Conservation (phyloP, 2,329 filamentous ascomycete species). For the Monosporascus cannonballus region DNA sequence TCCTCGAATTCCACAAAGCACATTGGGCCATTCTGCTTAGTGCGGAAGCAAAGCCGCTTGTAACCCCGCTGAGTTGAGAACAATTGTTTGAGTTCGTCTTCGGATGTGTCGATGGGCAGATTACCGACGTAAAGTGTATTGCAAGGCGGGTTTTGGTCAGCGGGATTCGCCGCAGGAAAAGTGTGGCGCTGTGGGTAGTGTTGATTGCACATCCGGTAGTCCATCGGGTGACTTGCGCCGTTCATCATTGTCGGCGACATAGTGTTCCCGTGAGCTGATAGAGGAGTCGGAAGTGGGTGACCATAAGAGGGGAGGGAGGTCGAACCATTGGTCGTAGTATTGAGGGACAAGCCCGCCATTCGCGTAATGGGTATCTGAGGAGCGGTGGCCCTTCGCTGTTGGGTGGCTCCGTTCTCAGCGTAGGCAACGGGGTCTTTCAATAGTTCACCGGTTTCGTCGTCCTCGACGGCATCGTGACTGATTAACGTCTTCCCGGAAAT, state of each 20-base stretch:
- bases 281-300: conserved; percentile 28
- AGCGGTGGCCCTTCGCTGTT: conserved; percentile 62
- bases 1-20: conserved; percentile 99
- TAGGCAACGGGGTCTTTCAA: conserved; percentile 67
- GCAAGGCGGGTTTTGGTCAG: conserved; percentile 94
- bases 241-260: conserved; percentile 54
- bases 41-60: conserved; percentile 89
- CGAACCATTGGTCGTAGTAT: conserved; percentile 54
- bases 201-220: conserved; percentile 49
- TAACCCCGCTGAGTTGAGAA: conserved; percentile 94
- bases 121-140: conserved; percentile 99
- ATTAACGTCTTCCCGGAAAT: conserved; percentile 67
- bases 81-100: conserved; percentile 89
- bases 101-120: conserved; percentile 82
- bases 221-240: conserved; percentile 35
- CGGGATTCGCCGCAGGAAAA: conserved; percentile 84
- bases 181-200: conserved; percentile 55
- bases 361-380: conserved; percentile 64
- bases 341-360: conserved; percentile 65
- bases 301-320: conserved; percentile 46
- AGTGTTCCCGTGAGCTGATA: conserved; percentile 36
- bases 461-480: conserved; percentile 59
- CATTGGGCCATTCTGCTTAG: conserved; percentile 94
- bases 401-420: conserved; percentile 60
- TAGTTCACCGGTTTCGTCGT: conserved; percentile 68